Percentiles rank a stretch among this genome's conserved stretches.
These are phyloP conservation scores for Saccharomyces hybrid DNA, from an alignment of 1,139 yeast genomes.

Conservation along the genomic window DNA sequence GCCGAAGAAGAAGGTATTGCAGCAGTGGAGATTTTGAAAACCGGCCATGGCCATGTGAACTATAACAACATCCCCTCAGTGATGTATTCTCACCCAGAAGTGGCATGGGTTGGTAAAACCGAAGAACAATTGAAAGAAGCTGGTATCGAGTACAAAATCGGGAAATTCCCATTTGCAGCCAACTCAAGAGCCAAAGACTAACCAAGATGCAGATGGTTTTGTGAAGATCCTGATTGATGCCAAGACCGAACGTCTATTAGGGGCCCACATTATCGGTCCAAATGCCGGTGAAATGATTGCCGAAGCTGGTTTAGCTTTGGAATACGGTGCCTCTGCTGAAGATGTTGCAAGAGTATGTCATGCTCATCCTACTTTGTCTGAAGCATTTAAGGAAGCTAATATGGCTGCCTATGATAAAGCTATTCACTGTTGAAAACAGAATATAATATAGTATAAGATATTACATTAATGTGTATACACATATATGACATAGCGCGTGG, in stretches of 20 bases:
- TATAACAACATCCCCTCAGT: conserved; percentile 96
- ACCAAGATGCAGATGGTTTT: conserved; percentile 92
- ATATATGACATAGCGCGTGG: neutral
- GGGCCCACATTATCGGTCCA: conserved; percentile 96
- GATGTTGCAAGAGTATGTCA: conserved; percentile 96
- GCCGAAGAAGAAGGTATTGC: conserved; percentile 99
- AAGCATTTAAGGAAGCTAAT: conserved; percentile 98
- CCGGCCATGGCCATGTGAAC: conserved; percentile 96
- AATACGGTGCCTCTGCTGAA: conserved; percentile 98
- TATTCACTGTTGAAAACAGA: conserved; percentile 56
- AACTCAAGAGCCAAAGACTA: conserved; percentile 99
- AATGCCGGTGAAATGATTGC: conserved; percentile 99
- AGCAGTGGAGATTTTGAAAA: conserved; percentile 88
- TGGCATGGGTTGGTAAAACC: conserved; percentile 96
- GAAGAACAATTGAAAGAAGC: conserved; percentile 94
- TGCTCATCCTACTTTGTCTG: conserved; percentile 97
- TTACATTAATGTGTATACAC: neutral
- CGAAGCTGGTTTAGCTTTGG: conserved; percentile 94
- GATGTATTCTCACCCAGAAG: conserved; percentile 98
- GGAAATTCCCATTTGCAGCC: conserved; percentile 97
- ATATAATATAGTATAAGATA: conserved; percentile 3
- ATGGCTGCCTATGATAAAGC: conserved; percentile 86
- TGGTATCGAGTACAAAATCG: conserved; percentile 85
- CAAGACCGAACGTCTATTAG: conserved; percentile 92
- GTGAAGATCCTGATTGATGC: conserved; percentile 94